These are phyloP conservation scores for Clavispora santaluciae DNA, from an alignment of 805 yeast genomes.

Conservation along the genomic window DNA sequence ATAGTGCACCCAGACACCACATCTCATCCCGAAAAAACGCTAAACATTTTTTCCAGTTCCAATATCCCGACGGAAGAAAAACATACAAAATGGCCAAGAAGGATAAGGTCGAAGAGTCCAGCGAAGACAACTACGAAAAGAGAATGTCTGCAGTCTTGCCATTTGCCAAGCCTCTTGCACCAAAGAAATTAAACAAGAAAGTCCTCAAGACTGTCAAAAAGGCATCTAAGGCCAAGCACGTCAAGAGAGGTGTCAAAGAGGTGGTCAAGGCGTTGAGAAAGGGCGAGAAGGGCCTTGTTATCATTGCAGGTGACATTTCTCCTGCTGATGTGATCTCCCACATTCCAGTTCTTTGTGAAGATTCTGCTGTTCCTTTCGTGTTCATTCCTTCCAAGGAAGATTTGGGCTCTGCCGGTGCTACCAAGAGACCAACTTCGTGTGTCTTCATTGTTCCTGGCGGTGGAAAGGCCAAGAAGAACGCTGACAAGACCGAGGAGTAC, in stretches of 20 bases:
- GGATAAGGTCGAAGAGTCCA: conserved; percentile 35
- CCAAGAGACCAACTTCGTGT: conserved; percentile 98
- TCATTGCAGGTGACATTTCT: conserved; percentile 96
- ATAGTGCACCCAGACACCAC: neutral
- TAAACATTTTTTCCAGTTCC: neutral
- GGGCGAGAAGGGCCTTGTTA: conserved; percentile 95
- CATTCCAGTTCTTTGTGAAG: conserved; percentile 96
- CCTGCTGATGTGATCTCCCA: conserved; percentile 97
- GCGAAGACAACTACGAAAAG: conserved; percentile 82
- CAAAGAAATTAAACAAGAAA: conserved; percentile 93
- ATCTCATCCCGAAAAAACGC: conserved; percentile 9
- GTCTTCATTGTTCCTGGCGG: conserved; percentile 97
- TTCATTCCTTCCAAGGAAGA: conserved; percentile 98
- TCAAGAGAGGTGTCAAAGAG: conserved; percentile 97
- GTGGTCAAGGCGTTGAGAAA: conserved; percentile 96
- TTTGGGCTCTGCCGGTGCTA: conserved; percentile 97
- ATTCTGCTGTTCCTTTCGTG: conserved; percentile 80
- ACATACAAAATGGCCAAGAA: conserved; percentile 37
- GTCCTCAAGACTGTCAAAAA: conserved; percentile 93
- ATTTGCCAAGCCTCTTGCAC: conserved; percentile 92
- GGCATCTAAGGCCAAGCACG: conserved; percentile 97
- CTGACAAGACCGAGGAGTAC: conserved; percentile 73
- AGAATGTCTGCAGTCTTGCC: conserved; percentile 87
- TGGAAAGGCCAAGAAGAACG: conserved; percentile 72
- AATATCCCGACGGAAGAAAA: neutral